phyloP scores from a whole-genome alignment of 2,329 filamentous ascomycete genomes.

The Penicillium sp. region DNA sequence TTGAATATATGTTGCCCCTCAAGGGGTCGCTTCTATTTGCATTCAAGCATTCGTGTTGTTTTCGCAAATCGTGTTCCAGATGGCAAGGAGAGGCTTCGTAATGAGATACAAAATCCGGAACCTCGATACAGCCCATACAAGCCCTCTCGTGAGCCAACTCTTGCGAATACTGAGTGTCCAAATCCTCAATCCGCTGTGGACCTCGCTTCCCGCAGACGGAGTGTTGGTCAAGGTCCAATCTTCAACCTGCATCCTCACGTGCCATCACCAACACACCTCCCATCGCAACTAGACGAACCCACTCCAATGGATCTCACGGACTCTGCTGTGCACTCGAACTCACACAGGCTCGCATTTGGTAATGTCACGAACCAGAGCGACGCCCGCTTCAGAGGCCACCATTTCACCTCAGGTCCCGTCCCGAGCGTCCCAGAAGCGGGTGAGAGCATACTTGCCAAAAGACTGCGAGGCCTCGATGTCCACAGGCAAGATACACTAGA shows the following conservation, averaged over 20 bases:
- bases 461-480: slow-evolving; percentile 64
- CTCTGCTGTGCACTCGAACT: slow-evolving; percentile 29
- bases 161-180: slow-evolving; percentile 32
- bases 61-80: slow-evolving; percentile 97
- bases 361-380: slow-evolving; percentile 71
- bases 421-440: slow-evolving; percentile 49
- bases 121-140: slow-evolving; percentile 86
- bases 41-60: slow-evolving; percentile 89
- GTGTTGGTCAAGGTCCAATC: slow-evolving; percentile 49
- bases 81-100: slow-evolving; percentile 86
- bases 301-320: slow-evolving; percentile 13
- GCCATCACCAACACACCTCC: slow-evolving; percentile 13
- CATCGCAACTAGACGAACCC: slow-evolving; percentile 13
- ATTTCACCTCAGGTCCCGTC: slow-evolving; percentile 41
- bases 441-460: slow-evolving; percentile 70
- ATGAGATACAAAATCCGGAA: slow-evolving; percentile 86
- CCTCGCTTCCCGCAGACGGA: slow-evolving; percentile 61
- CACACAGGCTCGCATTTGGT: slow-evolving; percentile 50
- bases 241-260: slow-evolving; percentile 10
- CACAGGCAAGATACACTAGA: slow-evolving; percentile 31
- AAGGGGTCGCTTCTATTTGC: slow-evolving; percentile 82
- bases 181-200: slow-evolving; percentile 60
- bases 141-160: slow-evolving; percentile 52
- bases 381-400: slow-evolving; percentile 62
- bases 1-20: slow-evolving; percentile 88